phyloP scores from a whole-genome alignment of 2,329 filamentous ascomycete species.

The Davidsoniella eucalypti region DNA sequence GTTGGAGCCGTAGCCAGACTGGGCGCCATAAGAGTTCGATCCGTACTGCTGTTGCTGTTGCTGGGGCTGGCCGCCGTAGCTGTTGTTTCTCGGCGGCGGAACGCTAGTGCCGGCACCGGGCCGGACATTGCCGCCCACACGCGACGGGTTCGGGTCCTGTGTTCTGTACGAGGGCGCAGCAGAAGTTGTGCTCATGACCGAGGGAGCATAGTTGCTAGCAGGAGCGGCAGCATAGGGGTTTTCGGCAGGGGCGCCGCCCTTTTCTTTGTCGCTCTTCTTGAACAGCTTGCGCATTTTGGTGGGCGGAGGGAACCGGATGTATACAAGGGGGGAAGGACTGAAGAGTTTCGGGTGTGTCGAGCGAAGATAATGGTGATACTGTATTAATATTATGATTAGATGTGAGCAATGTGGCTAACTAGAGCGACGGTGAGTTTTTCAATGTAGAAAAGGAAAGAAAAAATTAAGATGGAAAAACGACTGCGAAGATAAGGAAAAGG shows the following conservation, averaged over 20 bases:
- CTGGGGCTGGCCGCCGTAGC: slow-evolving; percentile 10
- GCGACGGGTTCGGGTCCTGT: slow-evolving; percentile 9
- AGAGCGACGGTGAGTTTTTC: not conserved
- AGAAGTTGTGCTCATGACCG: slow-evolving; percentile 5
- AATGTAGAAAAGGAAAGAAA: not conserved
- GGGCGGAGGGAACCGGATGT: not conserved
- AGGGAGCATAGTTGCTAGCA: slow-evolving; percentile 10
- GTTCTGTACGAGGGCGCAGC: slow-evolving; percentile 10
- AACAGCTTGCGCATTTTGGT: slow-evolving; percentile 11
- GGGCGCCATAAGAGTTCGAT: slow-evolving; percentile 11
- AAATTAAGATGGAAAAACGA: not conserved
- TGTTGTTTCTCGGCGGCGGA: slow-evolving; percentile 15
- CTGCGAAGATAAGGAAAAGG: no score
- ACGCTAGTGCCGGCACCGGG: slow-evolving; percentile 22
- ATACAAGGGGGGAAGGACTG: not conserved
- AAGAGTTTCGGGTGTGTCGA: not conserved
- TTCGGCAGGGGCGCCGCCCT: slow-evolving; percentile 10
- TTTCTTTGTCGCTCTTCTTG: slow-evolving; percentile 11
- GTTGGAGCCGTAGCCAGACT: slow-evolving; percentile 34
- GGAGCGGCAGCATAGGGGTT: slow-evolving; percentile 12
- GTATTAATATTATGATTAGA: not conserved
- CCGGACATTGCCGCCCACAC: slow-evolving; percentile 8
- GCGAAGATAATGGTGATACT: not conserved
- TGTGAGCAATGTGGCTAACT: not conserved
- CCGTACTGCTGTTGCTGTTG: slow-evolving; percentile 14